A percentile compares a stretch with the other conserved stretches of the same genome.
These are phyloP conservation scores for Amyloporia xantha DNA, from an alignment of 768 basidiomycete genomes.

Conservation along the genomic window DNA sequence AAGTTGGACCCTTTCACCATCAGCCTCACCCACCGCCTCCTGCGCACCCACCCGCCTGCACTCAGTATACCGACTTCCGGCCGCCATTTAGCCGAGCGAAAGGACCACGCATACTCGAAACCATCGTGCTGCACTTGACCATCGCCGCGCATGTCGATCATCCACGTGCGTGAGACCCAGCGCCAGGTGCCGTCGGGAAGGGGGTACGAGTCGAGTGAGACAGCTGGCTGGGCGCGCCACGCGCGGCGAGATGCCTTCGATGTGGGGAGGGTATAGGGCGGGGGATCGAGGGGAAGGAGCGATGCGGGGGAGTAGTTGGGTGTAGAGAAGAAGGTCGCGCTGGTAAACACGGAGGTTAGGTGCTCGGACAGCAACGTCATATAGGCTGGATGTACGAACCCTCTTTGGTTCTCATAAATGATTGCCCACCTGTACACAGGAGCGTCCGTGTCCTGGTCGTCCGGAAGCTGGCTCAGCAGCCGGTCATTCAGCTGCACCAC, in stretches of 20 bases:
- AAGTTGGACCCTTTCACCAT: slow-evolving; percentile 43
- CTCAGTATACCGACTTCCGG: slow-evolving; percentile 52
- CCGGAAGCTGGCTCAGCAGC: neutral
- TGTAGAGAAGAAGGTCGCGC: slow-evolving; percentile 63
- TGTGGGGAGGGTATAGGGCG: slow-evolving; percentile 60
- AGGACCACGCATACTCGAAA: slow-evolving; percentile 82
- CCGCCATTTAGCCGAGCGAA: slow-evolving; percentile 62
- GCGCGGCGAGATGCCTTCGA: slow-evolving; percentile 26
- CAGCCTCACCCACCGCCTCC: slow-evolving; percentile 76
- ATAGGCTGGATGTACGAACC: slow-evolving; percentile 50
- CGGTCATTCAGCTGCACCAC: slow-evolving; percentile 10
- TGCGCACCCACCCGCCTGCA: slow-evolving; percentile 67
- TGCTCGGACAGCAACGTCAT: too few relatives aligned
- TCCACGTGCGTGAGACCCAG: slow-evolving; percentile 78
- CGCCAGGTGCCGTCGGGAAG: slow-evolving; percentile 77
- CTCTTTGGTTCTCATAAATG: slow-evolving; percentile 79
- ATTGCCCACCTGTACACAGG: slow-evolving; percentile 73
- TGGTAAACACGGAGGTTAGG: slow-evolving; percentile 16
- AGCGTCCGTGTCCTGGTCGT: slow-evolving; percentile 23
- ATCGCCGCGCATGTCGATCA: slow-evolving; percentile 83
- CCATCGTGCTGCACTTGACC: slow-evolving; percentile 78
- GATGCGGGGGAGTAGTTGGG: slow-evolving; percentile 66
- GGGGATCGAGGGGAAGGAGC: slow-evolving; percentile 66
- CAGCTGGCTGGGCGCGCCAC: slow-evolving; percentile 43
- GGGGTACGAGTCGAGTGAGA: slow-evolving; percentile 57